Base-by-base conservation (phyloP, 441 rosid genomes). In the Manihot esculenta region DNA sequence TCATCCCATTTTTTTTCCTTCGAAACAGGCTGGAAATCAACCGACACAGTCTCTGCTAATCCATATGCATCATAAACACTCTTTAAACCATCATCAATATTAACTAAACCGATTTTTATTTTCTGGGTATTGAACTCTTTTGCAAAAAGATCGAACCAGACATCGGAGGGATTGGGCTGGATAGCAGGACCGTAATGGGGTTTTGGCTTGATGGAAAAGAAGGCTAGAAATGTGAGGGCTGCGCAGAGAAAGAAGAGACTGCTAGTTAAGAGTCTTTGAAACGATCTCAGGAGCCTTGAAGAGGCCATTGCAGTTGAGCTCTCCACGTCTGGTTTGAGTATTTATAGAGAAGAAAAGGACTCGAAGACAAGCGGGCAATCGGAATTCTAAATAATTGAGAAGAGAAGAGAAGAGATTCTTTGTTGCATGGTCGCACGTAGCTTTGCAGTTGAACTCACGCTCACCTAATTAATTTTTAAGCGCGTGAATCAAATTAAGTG, bases 31-130 rank as follows among this genome's bases (percentile, higher is more conserved):
- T 75, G 70, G 20, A 91, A 87, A 1, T 56, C 35, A 7, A 94
- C 88, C 8, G 30, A 74, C 2, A 88, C 78, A 26, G 74, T 69
- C 68, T 80, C 85, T 1, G 59, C 79, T 10, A 56, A 64, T 14
- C 76, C 65, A 7, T 75, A 74, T 14, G 55, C n/a, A 14, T 49
- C 75, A 45, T 66, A 51, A 14, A 21, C 67, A n/a, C 44, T 74
- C 27, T 26, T 58, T 3, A 81, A 72, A 12, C 60, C 55, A 2
- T 72, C 74, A 0, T 54, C 81, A 0, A 83, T 21, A 45, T 89
- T 91, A 51, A 91, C 85, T 0, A 93, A 80, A 64, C 94, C 97
- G 18, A 86, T 82, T 69, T 83, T 87, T 67, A 87, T 76, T 49
- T 59, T 84, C 53, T 68, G 50, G 21, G 77, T 77, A 2, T 62